phyloP scores from a whole-genome alignment of 345 rosid species.

The Aurinia saxatilis region DNA sequence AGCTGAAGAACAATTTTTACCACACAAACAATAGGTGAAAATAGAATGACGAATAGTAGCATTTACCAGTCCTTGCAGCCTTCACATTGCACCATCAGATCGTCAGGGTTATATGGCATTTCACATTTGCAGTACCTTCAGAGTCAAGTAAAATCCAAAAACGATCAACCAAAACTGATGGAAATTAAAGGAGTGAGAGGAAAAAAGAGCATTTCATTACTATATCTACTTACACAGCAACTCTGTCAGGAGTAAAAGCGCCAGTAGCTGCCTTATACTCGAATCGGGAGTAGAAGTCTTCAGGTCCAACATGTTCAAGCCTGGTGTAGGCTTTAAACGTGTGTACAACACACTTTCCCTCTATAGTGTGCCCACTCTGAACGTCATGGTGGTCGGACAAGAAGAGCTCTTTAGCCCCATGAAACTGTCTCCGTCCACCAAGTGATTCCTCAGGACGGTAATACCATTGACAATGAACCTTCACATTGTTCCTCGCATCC shows the following conservation, averaged over 20 bases:
- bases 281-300: slow-evolving; percentile 78
- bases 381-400: slow-evolving; percentile 77
- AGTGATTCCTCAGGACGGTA: slow-evolving; percentile 82
- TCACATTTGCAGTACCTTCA: slow-evolving; percentile 87
- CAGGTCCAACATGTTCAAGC: slow-evolving; percentile 69
- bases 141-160: slow-evolving; percentile 8
- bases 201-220: background rate
- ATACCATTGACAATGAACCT: slow-evolving; percentile 79
- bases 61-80: slow-evolving; percentile 90
- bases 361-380: slow-evolving; percentile 78
- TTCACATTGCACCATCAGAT: slow-evolving; percentile 89
- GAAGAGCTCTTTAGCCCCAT: slow-evolving; percentile 86
- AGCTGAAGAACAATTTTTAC: background rate
- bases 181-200: background rate
- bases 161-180: slow-evolving; percentile 8
- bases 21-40: background rate
- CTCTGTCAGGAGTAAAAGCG: slow-evolving; percentile 71
- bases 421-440: slow-evolving; percentile 85
- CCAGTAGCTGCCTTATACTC: slow-evolving; percentile 88
- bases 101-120: slow-evolving; percentile 94
- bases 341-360: slow-evolving; percentile 81
- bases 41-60: background rate
- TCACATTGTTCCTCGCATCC: slow-evolving; percentile 54
- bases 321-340: slow-evolving; percentile 67
- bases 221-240: slow-evolving; percentile 72